A percentile compares a stretch with the other conserved stretches of the same genome.
Evolutionary conservation across 1,284 basidiomycete genomes (phyloP).

Genomic region (Rhodotorula glutinis): DNA sequence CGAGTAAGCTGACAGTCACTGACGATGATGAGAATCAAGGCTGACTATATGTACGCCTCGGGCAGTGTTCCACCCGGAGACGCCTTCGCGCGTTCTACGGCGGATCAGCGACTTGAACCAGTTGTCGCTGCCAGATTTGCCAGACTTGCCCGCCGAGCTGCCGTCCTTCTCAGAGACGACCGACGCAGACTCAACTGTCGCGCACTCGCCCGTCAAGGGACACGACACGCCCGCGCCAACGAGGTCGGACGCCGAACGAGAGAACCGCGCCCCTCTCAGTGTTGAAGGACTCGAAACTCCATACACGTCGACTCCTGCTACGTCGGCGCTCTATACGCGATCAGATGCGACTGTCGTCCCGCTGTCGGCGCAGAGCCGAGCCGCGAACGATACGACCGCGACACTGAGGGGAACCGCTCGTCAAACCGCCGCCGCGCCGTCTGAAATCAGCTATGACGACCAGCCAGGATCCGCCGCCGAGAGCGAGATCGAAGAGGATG

Average conservation of each 20-base stretch:
- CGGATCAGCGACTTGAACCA: constrained; percentile 32
- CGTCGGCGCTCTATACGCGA: constrained; percentile 1
- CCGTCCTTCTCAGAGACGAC: constrained; percentile 24
- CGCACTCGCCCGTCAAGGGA: constrained; percentile 12
- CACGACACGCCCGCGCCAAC: neutral
- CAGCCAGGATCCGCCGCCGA: constrained; percentile 3
- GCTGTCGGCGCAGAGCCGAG: neutral
- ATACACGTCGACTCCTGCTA: constrained; percentile 33
- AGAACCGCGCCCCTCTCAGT: neutral
- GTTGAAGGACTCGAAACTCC: constrained; percentile 10
- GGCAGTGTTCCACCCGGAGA: constrained; percentile 36
- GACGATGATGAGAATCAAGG: too few relatives aligned
- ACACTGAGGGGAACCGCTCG: constrained; percentile 9
- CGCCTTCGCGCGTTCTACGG: constrained; percentile 41
- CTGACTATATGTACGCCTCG: neutral
- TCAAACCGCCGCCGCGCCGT: neutral
- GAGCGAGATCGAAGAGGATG: constrained; percentile 16
- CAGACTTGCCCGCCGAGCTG: constrained; percentile 32
- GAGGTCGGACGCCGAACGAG: constrained; percentile 4
- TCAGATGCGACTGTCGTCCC: constrained; percentile 12
- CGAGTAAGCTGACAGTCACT: too few relatives aligned
- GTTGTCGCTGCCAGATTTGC: constrained; percentile 37
- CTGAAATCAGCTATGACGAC: neutral
- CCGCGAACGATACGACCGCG: constrained; percentile 16
- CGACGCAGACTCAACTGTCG: constrained; percentile 31